Base-by-base conservation (phyloP, 345 rosid species). In the Eucalyptus regnans region DNA sequence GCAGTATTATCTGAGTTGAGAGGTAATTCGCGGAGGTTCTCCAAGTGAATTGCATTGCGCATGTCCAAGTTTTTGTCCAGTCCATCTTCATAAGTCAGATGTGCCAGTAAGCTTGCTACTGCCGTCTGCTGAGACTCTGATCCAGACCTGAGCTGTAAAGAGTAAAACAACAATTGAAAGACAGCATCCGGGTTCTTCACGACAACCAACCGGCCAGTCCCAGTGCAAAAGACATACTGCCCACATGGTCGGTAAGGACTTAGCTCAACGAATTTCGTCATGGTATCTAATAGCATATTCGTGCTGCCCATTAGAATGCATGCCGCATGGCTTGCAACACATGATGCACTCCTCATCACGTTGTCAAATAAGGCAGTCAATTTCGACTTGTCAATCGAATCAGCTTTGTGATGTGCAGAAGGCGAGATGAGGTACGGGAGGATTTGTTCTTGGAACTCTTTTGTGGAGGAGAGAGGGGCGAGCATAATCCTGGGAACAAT, bases 171-270 rank as follows among this genome's bases (percentile, higher is more conserved):
- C 20, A 96, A 76, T 89, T 97, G 99, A 86, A 96, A 93, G 90
- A 95, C 88, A 58, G 97, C 97, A 88, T 95, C 98, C 6, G 98
- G 92, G 91, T 97, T 97, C 90, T 79, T 93, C 90, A 93, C 87
- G 7, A 91, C 91, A 23, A 96, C 90, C 93, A 91, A 90, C 87
- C 92, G 92, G 43, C 89, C 90, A 49, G 91, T 88, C 86, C 92
- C 95, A 10, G 95, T 60, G 91, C 91, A 93, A 91, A 97, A 95
- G 85, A 97, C 91, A 81, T 91, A 96, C 25, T 94, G 96, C 50
- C 99, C 99, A 41, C 91, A 92, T 3, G 99, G 99, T 81, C 94
- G 92, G 58, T 95, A 97, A 90, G 99, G 99, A 91, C 98, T 95
- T 29, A 94, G 92, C 87, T 93, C 93, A 48, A 95, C 62, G 87